These are phyloP conservation scores for Sclerotinia trifoliorum DNA, from an alignment of 2,329 filamentous ascomycete genomes.

Conservation along the genomic window DNA sequence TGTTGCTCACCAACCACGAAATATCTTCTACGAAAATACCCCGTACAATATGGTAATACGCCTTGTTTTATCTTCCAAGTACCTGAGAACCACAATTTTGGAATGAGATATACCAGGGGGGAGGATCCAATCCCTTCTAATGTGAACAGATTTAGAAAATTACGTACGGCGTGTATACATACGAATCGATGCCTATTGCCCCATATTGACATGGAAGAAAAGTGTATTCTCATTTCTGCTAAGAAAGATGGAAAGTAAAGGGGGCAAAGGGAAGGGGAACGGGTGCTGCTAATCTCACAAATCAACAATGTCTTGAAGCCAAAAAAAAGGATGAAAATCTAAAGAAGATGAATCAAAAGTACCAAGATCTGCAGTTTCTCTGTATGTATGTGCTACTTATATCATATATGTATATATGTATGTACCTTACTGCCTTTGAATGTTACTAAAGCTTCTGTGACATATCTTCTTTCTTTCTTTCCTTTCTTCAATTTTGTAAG, in stretches of 20 bases:
- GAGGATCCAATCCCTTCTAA: neutral
- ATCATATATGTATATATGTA: neutral
- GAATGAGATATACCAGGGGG: slow-evolving; percentile 7
- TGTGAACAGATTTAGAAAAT: neutral
- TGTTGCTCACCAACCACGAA: too few species aligned
- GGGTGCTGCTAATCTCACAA: neutral
- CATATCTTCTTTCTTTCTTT: neutral
- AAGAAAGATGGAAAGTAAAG: neutral
- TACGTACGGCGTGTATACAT: neutral
- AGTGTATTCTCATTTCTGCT: neutral
- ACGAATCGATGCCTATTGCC: neutral
- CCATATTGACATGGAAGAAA: neutral
- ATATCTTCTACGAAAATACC: neutral
- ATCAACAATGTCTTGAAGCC: neutral
- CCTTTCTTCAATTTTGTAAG: neutral
- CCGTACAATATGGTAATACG: slow-evolving; percentile 2
- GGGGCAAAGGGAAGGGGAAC: neutral
- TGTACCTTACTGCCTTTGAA: neutral
- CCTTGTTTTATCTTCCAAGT: slow-evolving; percentile 12
- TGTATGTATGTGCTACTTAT: neutral
- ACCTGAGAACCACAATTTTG: slow-evolving; percentile 16
- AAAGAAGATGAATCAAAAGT: neutral
- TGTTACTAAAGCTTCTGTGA: neutral
- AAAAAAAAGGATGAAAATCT: neutral
- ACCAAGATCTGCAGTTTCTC: neutral